Evolutionary conservation across 257 asterid species (phyloP).

Genomic region (Solanum paucissectum): DNA sequence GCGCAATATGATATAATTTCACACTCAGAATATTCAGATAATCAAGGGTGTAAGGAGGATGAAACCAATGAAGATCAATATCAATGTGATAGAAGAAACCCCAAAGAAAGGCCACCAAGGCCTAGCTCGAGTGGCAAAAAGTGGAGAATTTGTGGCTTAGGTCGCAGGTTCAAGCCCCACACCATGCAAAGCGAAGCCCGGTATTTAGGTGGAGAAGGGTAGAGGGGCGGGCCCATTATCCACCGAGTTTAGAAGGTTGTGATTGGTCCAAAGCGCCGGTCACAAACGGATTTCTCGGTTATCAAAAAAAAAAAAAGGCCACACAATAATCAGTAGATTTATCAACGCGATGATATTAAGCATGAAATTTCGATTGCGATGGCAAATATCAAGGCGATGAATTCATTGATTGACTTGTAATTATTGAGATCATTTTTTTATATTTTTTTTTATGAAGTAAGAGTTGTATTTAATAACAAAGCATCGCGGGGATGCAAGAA

Average conservation of each 20-base stretch:
- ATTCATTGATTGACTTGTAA: neutral
- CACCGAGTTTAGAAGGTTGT: too few species aligned
- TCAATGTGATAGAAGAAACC: neutral
- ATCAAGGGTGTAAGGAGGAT: neutral
- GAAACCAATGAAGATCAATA: neutral
- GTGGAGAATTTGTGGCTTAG: too few species aligned
- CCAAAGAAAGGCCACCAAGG: neutral
- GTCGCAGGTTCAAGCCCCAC: too few species aligned
- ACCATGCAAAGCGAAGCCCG: too few species aligned
- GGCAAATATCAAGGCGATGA: neutral
- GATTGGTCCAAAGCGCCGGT: too few species aligned
- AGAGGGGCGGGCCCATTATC: too few species aligned
- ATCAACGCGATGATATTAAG: neutral
- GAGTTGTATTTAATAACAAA: neutral
- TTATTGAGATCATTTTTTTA: neutral
- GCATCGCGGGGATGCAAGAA: neutral
- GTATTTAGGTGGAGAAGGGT: too few species aligned
- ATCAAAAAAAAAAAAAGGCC: neutral
- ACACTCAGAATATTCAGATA: neutral
- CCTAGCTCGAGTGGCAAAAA: too few species aligned
- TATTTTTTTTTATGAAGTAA: neutral
- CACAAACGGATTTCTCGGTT: too few species aligned
- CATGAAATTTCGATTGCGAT: neutral
- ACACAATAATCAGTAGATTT: neutral
- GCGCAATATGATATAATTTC: neutral